phyloP scores from a whole-genome alignment of 1,139 yeast species.

The Nakaseomyces glabratus region DNA sequence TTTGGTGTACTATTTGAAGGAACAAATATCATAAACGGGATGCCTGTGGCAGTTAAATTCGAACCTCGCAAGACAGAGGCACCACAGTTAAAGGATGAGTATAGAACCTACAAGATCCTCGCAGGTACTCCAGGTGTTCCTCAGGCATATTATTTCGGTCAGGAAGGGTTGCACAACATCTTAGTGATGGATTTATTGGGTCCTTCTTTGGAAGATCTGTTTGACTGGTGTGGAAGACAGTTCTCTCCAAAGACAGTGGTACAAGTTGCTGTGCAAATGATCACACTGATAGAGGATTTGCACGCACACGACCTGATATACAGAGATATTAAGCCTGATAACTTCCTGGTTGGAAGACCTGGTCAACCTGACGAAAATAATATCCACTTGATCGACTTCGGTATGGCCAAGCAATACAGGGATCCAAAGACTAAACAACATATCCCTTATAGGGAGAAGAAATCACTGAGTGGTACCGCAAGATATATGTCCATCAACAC shows the following conservation, averaged over 20 bases:
- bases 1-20: constrained; percentile 81
- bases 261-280: constrained; percentile 69
- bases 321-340: constrained; percentile 84
- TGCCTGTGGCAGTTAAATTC: constrained; percentile 70
- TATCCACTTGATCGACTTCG: constrained; percentile 94
- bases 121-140: constrained; percentile 59
- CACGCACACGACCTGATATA: constrained; percentile 65
- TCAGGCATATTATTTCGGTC: constrained; percentile 69
- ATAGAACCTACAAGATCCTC: constrained; percentile 59
- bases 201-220: constrained; percentile 68
- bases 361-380: constrained; percentile 59
- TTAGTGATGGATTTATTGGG: constrained; percentile 66
- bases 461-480: constrained; percentile 95
- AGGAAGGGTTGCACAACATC: constrained; percentile 70
- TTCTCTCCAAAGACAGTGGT: constrained; percentile 63
- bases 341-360: constrained; percentile 88
- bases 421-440: constrained; percentile 94
- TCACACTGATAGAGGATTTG: constrained; percentile 52
- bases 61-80: constrained; percentile 77
- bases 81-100: constrained; percentile 71
- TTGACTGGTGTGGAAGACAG: constrained; percentile 73
- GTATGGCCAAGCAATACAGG: constrained; percentile 89
- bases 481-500: constrained; percentile 93
- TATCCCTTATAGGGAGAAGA: constrained; percentile 92
- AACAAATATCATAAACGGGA: constrained; percentile 61